Base-by-base conservation (phyloP, 2,329 filamentous ascomycete species). In the Aotearoamyces nothofagi region DNA sequence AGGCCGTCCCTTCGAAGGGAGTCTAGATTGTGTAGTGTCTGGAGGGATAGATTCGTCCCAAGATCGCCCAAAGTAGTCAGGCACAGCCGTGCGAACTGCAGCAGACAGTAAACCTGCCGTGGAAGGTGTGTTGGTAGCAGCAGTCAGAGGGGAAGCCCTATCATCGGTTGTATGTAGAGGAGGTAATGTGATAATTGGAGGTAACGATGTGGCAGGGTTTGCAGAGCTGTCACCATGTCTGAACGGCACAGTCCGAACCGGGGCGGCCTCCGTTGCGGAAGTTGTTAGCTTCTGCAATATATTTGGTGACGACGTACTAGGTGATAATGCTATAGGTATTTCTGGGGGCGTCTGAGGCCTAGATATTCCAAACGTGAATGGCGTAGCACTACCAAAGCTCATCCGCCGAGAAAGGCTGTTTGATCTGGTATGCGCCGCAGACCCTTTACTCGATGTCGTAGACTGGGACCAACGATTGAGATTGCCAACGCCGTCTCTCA, bases 381-480 rank as follows among this genome's bases (percentile, higher is more conserved):
- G 15, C 24, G 33, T 37, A 27, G 44, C 32, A 49, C 47, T 36
- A 43, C 47, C 30, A 41, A 43, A 26, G 47, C 28, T 41, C 33
- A 28, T 42, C 27, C 25, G 42, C 34, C 34, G 25, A 17, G 15
- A 29, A 31, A 27, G 32, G 29, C 27, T 39, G 29, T 23, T 37
- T 20, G 16, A 33, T 31, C 17, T 33, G 25, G n/a, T 32, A 35
- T 36, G 42, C 35, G 43, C 39, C 24, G 41, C 39, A 26, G 60
- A 62, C 20, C 54, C 49, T 37, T 52, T 57, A 34, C 58, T 67
- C 23, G 63, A 67, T 6, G 52, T 45, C 28, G 63, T 65, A 9
- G 65, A 69, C 12, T 55, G 51, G 23, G 63, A 66, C 62, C 62
- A 66, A 42, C 62, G 58, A 42, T 67, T 61, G 35, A 62, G 52